Conservation (phyloP, 116 monocot species). For the Zostera marina region DNA sequence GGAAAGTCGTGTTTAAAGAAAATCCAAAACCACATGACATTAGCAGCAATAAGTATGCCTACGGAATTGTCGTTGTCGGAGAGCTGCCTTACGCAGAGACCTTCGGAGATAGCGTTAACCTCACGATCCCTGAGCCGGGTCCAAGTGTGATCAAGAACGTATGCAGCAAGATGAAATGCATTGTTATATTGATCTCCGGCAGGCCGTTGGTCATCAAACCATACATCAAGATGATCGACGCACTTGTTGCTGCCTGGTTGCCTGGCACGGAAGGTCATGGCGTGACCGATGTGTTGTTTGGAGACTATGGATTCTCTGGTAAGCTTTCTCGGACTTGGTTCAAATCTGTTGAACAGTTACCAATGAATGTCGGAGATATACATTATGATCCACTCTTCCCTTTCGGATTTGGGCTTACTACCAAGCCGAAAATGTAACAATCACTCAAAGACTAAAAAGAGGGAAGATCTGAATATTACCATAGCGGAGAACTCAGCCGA, state of each 20-base stretch:
- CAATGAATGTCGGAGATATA: conserved; percentile 37
- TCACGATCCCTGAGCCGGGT: conserved; percentile 36
- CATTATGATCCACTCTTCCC: conserved; percentile 45
- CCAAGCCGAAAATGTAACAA: no score
- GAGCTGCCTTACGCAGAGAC: conserved; percentile 50
- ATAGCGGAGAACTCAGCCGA: no score
- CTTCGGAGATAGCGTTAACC: conserved; percentile 34
- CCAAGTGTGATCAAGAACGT: conserved; percentile 36
- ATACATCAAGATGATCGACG: conserved; percentile 28
- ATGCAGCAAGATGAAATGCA: conserved; percentile 39
- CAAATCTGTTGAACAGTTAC: conserved; percentile 38
- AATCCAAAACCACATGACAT: conserved; percentile 24
- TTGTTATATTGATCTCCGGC: conserved; percentile 50
- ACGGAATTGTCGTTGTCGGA: conserved; percentile 44
- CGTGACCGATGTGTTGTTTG: conserved; percentile 6
- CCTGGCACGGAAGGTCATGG: conserved; percentile 8
- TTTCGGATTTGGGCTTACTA: conserved; percentile 35
- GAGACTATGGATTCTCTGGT: conserved; percentile 16
- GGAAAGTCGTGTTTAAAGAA: conserved; percentile 32
- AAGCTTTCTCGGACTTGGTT: conserved; percentile 47
- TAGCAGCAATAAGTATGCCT: conserved; percentile 25
- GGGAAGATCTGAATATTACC: no score
- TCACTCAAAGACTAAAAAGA: no score
- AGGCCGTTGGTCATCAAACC: conserved; percentile 54
- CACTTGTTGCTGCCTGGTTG: conserved; percentile 11